Evolutionary conservation across 1,284 basidiomycete species (phyloP), one percentile per base, ranked within the genome.

Genomic region (Irpex lacteus): DNA sequence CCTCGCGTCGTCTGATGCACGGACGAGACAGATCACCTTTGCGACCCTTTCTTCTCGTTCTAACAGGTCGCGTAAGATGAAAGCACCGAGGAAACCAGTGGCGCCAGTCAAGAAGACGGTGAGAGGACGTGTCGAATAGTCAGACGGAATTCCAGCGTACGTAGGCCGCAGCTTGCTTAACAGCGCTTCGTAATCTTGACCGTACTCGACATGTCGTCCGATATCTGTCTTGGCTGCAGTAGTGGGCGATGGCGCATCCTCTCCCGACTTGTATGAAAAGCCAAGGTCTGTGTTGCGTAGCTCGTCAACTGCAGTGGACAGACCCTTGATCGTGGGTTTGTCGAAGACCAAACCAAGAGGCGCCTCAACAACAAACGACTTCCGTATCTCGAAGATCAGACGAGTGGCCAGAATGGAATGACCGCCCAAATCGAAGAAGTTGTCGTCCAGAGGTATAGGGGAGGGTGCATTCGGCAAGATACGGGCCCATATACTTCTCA

Each of bases 361-460:
- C 2, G 95, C 95, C 65, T 96, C 90, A 52, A 98, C 85, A 11
- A 97, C 91, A 73, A 99, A 97, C 0, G 85, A 81, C 80, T 97
- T 98, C 74, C 98, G 90, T 66, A 99, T 90, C 77, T 98, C 95
- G 74, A 99, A 99, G 69, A 99, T 95, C 66, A 99, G 87, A 36
- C 97, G 89, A 3, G 97, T 99, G 0, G 97, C 98, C 26, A 99
- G 86, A 72, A 99, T 98, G 11, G 98, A 99, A 79, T 99, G 98
- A 1, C 98, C 98, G 47, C 98, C 98, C 36, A 99, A 85, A 77
- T 99, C 98, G 78, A 98, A 99, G 86, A 99, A 99, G 76, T 88
- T 95, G 73, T 99, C 98, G 75, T 98, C 92, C 8, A 93, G 77
- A 9, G 94, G 92, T 57, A 99, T 89, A 1, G 89, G 85, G 7